phyloP scores from a whole-genome alignment of 108 stramenopile genomes.

The Aurantiochytrium sp. region DNA sequence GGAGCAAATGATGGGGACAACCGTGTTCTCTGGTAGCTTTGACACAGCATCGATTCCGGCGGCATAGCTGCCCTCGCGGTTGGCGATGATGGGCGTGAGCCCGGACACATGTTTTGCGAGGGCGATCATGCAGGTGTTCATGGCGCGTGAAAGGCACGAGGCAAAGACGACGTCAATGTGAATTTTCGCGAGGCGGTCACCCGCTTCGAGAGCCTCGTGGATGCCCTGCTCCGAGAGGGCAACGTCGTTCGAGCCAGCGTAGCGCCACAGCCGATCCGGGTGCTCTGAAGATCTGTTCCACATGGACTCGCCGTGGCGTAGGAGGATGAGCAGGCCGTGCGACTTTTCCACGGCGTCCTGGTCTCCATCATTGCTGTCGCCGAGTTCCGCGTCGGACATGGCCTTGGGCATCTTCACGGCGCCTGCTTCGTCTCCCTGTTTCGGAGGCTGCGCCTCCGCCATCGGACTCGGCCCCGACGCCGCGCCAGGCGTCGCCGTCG shows the following conservation, averaged over 20 bases:
- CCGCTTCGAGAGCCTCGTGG: slow-evolving; percentile 72
- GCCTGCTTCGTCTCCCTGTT: no score
- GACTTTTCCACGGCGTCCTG: background rate
- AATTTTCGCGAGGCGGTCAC: slow-evolving; percentile 55
- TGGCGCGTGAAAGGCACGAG: slow-evolving; percentile 86
- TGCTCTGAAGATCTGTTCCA: slow-evolving; percentile 63
- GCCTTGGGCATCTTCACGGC: background rate
- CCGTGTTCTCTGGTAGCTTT: slow-evolving; percentile 60
- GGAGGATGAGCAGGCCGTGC: background rate
- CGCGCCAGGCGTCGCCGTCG: no score
- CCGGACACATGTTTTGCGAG: slow-evolving; percentile 26
- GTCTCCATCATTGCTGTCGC: background rate
- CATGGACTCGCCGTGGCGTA: slow-evolving; percentile 87
- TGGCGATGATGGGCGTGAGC: background rate
- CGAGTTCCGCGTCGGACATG: background rate
- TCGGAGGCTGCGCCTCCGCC: no score
- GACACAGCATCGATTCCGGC: slow-evolving; percentile 41
- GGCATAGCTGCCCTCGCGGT: background rate
- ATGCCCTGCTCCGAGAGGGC: slow-evolving; percentile 74
- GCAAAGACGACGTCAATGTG: slow-evolving; percentile 87
- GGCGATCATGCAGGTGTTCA: slow-evolving; percentile 73
- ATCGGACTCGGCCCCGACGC: no score
- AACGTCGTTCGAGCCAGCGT: slow-evolving; percentile 90
- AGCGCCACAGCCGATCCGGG: slow-evolving; percentile 59
- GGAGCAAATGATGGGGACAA: slow-evolving; percentile 86